Conservation (phyloP, 1,284 basidiomycete species). For the Gymnopus androsaceus region DNA sequence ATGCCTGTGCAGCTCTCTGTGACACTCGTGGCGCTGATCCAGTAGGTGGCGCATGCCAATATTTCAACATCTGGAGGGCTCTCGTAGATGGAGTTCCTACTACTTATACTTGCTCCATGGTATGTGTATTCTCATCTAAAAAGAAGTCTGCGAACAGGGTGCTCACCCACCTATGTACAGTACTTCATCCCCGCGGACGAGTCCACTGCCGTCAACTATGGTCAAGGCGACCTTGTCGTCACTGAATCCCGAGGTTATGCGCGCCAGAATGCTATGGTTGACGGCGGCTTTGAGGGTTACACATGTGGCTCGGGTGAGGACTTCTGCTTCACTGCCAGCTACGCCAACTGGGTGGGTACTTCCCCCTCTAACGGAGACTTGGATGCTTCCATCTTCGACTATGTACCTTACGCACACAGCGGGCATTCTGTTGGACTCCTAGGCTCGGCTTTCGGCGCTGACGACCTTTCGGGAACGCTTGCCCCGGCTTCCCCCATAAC, state of each 20-base stretch:
- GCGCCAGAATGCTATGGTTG: conserved; percentile 33
- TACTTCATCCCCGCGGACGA: conserved; percentile 20
- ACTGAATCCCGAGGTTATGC: conserved; percentile 30
- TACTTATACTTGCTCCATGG: conserved; percentile 28
- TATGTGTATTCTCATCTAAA: conserved; percentile 4
- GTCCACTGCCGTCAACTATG: conserved; percentile 19
- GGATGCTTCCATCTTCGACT: conserved; percentile 38
- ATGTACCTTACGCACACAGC: conserved; percentile 31
- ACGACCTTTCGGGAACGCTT: conserved; percentile 33
- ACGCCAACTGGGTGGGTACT: conserved; percentile 33
- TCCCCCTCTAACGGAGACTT: conserved; percentile 28
- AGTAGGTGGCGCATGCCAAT: conserved; percentile 24
- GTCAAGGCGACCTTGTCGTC: conserved; percentile 19
- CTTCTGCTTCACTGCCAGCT: conserved; percentile 35
- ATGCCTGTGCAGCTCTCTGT: conserved; percentile 24
- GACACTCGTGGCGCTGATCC: conserved; percentile 20
- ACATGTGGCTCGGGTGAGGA: conserved; percentile 16
- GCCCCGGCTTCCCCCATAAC: conserved; percentile 25
- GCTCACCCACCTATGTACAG: conserved; percentile 8
- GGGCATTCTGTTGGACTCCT: conserved; percentile 33
- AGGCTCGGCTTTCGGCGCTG: conserved; percentile 32
- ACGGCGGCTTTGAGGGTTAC: conserved; percentile 37
- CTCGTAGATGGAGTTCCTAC: conserved; percentile 17
- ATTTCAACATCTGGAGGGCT: conserved; percentile 29
- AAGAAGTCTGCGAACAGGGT: neutral